Evolutionary conservation across 1,139 yeast genomes (phyloP), one percentile per base, ranked within the genome.

Genomic region (Ashbya aceris): DNA sequence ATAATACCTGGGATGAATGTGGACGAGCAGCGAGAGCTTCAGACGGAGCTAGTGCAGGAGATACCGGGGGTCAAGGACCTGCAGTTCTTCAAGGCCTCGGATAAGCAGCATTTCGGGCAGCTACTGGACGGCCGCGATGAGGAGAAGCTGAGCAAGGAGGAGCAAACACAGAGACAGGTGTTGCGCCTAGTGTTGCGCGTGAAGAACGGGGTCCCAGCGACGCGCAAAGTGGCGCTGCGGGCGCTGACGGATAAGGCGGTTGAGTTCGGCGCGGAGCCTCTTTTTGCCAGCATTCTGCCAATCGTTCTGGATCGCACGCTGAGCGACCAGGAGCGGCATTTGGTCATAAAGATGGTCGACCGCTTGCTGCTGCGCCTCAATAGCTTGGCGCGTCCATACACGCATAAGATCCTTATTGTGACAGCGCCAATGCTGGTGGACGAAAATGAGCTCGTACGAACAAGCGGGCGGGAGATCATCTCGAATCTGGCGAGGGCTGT

Each of bases 251-350:
- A 79, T 40, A 72, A 73, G 49, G 82, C 93, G 0, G 64, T 69
- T 7, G 65, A 64, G 10, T 76, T 79, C 52, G 96, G 96, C 0
- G 81, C 96, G 1, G 73, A 76, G 40, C 60, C 77, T 0, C 60
- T 87, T 14, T 81, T 89, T 54, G 74, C 76, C 44, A 80, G 77
- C 47, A 70, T 85, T 7, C 66, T 89, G 11, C 95, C 96, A 0
- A 62, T 89, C 12, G 64, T 89, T 31, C 67, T 83, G 57, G 96
- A 86, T 49, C 79, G 79, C 20, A 64, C 75, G 7, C 65, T 87
- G 33, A 93, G 82, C 50, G 93, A 84, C 41, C 87, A 80, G 51
- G 96, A 89, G 58, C 70, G 95, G 27, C 95, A 87, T 62, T 61
- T 85, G 11, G 66, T 89, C 44, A 83, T 86, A 9, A 89, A 87